A percentile compares a stretch with the other conserved stretches of the same genome.
Evolutionary conservation across 2,329 filamentous ascomycete genomes (phyloP).

Genomic region (Orbilia javanica): DNA sequence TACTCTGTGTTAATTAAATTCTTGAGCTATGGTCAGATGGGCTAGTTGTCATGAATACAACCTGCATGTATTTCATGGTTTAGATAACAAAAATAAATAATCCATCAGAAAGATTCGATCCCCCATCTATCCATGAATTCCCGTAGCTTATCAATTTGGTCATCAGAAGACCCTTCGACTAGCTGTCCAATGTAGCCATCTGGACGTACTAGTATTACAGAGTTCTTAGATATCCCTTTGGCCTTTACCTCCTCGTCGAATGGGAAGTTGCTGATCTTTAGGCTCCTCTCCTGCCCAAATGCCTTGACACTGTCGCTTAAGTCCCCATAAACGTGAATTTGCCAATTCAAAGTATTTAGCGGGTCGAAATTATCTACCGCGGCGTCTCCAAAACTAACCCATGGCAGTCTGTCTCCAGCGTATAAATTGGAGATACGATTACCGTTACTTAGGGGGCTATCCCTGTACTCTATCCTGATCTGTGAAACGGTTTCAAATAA

Average conservation of each 20-base stretch:
- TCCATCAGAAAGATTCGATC: slow-evolving; percentile 25
- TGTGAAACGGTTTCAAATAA: slow-evolving; percentile 52
- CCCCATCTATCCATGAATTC: slow-evolving; percentile 38
- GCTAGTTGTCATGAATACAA: no score
- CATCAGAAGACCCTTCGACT: slow-evolving; percentile 1
- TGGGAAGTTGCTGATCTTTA: slow-evolving; percentile 21
- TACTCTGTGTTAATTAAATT: no score
- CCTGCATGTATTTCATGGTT: not conserved
- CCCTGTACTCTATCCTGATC: slow-evolving; percentile 44
- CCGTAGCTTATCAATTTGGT: slow-evolving; percentile 19
- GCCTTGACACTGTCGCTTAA: slow-evolving; percentile 5
- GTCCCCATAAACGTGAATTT: slow-evolving; percentile 44
- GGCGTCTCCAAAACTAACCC: slow-evolving; percentile 38
- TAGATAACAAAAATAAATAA: not conserved
- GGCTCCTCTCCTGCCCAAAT: slow-evolving; percentile 12
- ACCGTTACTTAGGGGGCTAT: slow-evolving; percentile 24
- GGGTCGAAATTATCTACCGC: slow-evolving; percentile 44
- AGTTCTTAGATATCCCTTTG: slow-evolving; percentile 31
- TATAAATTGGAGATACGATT: slow-evolving; percentile 26
- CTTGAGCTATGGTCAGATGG: no score
- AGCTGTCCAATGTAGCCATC: slow-evolving; percentile 48
- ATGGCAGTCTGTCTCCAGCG: slow-evolving; percentile 48
- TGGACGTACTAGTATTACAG: slow-evolving; percentile 33
- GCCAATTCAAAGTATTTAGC: slow-evolving; percentile 36
- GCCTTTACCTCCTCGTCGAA: slow-evolving; percentile 20